Conservation (phyloP, 192 early-diverging fungal genomes). For the Umbelopsis vinacea region DNA sequence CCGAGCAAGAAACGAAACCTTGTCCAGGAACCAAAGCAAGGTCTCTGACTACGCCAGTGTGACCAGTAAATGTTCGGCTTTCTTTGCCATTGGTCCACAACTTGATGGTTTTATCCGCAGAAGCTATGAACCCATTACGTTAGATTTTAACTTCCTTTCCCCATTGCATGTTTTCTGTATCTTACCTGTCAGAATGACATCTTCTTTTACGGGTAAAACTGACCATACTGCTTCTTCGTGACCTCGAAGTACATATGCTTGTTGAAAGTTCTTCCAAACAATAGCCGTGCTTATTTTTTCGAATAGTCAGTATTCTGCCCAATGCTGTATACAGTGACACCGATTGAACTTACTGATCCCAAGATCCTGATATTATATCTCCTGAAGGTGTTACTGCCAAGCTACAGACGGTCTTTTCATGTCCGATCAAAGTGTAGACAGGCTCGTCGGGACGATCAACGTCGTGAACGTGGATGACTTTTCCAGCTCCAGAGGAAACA, state of each 20-base stretch:
- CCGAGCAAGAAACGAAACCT: slow-evolving; percentile 86
- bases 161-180: not conserved
- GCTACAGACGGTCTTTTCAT: slow-evolving; percentile 87
- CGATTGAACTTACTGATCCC: slow-evolving; percentile 80
- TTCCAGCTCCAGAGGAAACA: slow-evolving; percentile 83
- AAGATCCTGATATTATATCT: slow-evolving; percentile 91
- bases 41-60: slow-evolving; percentile 90
- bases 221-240: slow-evolving; percentile 91
- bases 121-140: slow-evolving; percentile 52
- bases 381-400: slow-evolving; percentile 65
- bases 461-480: slow-evolving; percentile 82
- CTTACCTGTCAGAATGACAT: slow-evolving; percentile 76
- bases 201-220: slow-evolving; percentile 77
- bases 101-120: slow-evolving; percentile 92
- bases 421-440: slow-evolving; percentile 74
- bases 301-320: not conserved
- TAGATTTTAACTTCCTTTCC: not conserved
- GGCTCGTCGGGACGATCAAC: slow-evolving; percentile 60
- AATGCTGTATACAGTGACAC: too few species aligned
- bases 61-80: slow-evolving; percentile 71
- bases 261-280: slow-evolving; percentile 86
- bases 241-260: slow-evolving; percentile 69
- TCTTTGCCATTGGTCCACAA: slow-evolving; percentile 79
- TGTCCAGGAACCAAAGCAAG: slow-evolving; percentile 63
- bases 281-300: slow-evolving; percentile 69